These are phyloP conservation scores for Exophiala xenobiotica DNA, from an alignment of 2,329 filamentous ascomycete genomes.

Conservation along the genomic window DNA sequence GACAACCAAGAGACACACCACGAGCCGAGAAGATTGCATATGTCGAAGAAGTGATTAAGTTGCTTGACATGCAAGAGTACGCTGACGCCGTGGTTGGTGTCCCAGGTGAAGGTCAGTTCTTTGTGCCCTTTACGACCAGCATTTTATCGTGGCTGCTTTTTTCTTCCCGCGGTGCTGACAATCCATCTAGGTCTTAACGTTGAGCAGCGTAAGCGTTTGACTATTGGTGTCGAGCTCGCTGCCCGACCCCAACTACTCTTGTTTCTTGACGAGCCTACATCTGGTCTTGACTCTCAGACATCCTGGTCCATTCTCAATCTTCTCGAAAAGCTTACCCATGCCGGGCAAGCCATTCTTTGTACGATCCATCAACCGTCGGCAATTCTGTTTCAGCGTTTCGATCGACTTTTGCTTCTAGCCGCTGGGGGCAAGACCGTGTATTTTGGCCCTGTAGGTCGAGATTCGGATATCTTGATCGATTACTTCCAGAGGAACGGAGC, in stretches of 20 bases:
- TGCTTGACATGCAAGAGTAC: constrained; percentile 85
- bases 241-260: constrained; percentile 83
- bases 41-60: constrained; percentile 87
- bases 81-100: constrained; percentile 88
- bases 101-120: constrained; percentile 67
- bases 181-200: constrained; percentile 49
- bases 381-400: constrained; percentile 85
- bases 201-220: constrained; percentile 71
- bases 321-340: constrained; percentile 82
- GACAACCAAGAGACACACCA: constrained; percentile 72
- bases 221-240: constrained; percentile 88
- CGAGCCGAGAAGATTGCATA: constrained; percentile 78
- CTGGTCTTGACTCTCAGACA: constrained; percentile 86
- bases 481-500: constrained; percentile 68
- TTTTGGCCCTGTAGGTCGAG: constrained; percentile 64
- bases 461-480: constrained; percentile 56
- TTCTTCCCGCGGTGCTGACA: not conserved
- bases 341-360: constrained; percentile 89
- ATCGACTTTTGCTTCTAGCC: constrained; percentile 62
- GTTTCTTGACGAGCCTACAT: constrained; percentile 95
- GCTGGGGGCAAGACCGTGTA: constrained; percentile 66
- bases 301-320: constrained; percentile 88
- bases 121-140: not conserved
- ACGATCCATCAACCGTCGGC: constrained; percentile 94
- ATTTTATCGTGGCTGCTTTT: not conserved